Conservation (phyloP, 1,139 yeast genomes). For the Suhomyces chickasaworum region DNA sequence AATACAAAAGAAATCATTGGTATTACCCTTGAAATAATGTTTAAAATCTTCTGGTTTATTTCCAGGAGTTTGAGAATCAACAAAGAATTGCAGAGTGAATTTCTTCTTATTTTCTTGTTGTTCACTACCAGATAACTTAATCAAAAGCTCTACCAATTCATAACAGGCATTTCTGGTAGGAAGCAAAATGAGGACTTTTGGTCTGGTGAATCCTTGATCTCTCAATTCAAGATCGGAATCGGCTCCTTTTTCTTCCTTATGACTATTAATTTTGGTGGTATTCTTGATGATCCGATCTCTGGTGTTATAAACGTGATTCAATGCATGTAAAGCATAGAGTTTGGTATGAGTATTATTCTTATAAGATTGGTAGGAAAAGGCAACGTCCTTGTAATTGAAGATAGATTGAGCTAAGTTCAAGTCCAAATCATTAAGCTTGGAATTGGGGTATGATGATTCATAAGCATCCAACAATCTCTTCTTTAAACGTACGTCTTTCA, state of each 20-base stretch:
- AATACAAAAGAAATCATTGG: slow-evolving; percentile 86
- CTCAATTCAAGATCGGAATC: slow-evolving; percentile 58
- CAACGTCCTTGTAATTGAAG: slow-evolving; percentile 71
- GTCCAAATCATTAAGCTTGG: slow-evolving; percentile 26
- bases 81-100: slow-evolving; percentile 69
- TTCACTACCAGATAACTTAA: slow-evolving; percentile 63
- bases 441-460: slow-evolving; percentile 18
- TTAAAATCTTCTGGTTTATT: slow-evolving; percentile 83
- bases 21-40: slow-evolving; percentile 81
- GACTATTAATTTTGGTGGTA: slow-evolving; percentile 56
- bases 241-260: slow-evolving; percentile 38
- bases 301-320: slow-evolving; percentile 85
- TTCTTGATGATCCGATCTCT: slow-evolving; percentile 80
- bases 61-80: slow-evolving; percentile 53
- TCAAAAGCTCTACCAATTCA: slow-evolving; percentile 65
- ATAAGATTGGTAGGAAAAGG: slow-evolving; percentile 53
- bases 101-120: slow-evolving; percentile 82
- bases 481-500: slow-evolving; percentile 27
- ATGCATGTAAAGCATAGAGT: slow-evolving; percentile 67
- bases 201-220: slow-evolving; percentile 95
- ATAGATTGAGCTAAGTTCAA: slow-evolving; percentile 54
- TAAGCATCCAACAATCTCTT: slow-evolving; percentile 35
- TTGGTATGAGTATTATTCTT: slow-evolving; percentile 57
- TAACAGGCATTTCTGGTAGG: slow-evolving; percentile 86
- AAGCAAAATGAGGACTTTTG: slow-evolving; percentile 77